Conservation (phyloP, 2,329 filamentous ascomycete genomes). For the Chaetomiaceae sp. region DNA sequence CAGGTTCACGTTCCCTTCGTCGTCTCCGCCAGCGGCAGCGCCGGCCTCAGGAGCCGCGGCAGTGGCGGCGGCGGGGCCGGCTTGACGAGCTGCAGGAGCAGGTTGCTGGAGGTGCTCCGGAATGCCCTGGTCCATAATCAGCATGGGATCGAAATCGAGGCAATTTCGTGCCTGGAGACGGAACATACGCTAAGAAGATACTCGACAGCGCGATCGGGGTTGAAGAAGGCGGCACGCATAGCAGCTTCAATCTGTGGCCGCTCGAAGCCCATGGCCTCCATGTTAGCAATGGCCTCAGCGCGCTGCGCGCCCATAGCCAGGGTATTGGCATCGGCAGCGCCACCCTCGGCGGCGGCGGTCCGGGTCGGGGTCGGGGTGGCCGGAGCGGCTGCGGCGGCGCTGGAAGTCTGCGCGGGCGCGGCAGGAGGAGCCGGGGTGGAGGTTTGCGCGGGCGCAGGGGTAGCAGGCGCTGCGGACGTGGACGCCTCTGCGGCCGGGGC, state of each 20-base stretch:
- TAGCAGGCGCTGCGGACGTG: conserved; percentile 53
- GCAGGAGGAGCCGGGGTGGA: conserved; percentile 49
- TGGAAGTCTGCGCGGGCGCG: conserved; percentile 40
- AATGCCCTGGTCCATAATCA: conserved; percentile 62
- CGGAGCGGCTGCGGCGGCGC: conserved; percentile 38
- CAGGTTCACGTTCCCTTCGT: conserved; percentile 72
- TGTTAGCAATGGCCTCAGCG: conserved; percentile 76
- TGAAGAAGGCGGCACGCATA: conserved; percentile 94
- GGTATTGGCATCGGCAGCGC: conserved; percentile 64
- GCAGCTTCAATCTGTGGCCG: conserved; percentile 84
- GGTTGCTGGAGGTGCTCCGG: conserved; percentile 68
- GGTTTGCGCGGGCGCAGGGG: conserved; percentile 53
- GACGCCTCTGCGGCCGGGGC: conserved; percentile 53
- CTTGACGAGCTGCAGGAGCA: conserved; percentile 30
- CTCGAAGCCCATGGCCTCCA: conserved; percentile 97
- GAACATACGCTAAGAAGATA: conserved; percentile 77
- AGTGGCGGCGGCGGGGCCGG: conserved; percentile 36
- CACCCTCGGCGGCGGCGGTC: conserved; percentile 40
- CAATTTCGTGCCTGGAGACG: background rate
- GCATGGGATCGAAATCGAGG: background rate
- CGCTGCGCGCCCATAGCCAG: conserved; percentile 81
- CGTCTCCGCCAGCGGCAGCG: conserved; percentile 46
- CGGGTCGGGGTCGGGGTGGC: conserved; percentile 42
- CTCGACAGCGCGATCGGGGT: conserved; percentile 94
- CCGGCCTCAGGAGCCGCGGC: conserved; percentile 41